A percentile compares a stretch with the other conserved stretches of the same genome.
Conservation (phyloP, 106 monocot species). For the Platanthera zijinensis region DNA sequence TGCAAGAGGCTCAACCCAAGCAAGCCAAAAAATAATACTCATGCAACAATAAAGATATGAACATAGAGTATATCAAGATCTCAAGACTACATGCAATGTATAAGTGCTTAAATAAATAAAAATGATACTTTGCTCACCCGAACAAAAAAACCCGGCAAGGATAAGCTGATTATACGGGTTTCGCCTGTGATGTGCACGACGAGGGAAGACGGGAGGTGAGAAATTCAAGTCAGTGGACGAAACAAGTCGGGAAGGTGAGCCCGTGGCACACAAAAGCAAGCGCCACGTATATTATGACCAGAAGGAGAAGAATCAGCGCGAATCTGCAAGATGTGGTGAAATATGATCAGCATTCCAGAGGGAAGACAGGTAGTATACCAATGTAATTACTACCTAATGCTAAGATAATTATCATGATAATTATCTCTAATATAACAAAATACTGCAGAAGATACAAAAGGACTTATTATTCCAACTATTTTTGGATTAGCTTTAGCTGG, state of each 20-base stretch:
- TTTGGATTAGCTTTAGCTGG: too few relatives aligned
- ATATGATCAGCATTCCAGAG: background rate
- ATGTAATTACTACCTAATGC: too few relatives aligned
- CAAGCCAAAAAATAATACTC: background rate
- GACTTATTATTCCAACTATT: too few relatives aligned
- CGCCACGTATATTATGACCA: slow-evolving; percentile 58
- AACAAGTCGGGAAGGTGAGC: slow-evolving; percentile 44
- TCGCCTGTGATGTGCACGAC: background rate
- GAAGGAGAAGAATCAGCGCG: slow-evolving; percentile 55
- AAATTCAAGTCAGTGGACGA: background rate
- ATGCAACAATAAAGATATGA: background rate
- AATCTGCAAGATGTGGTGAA: slow-evolving; percentile 35
- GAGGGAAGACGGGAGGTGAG: background rate
- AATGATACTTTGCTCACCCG: background rate
- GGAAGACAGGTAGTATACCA: too few relatives aligned
- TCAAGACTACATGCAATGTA: background rate
- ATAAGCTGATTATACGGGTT: background rate
- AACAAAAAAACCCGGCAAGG: background rate
- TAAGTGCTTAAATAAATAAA: background rate
- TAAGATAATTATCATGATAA: too few relatives aligned
- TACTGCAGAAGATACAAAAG: too few relatives aligned
- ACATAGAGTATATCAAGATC: background rate
- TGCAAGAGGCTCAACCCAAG: too few relatives aligned
- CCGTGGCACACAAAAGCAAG: slow-evolving; percentile 83
- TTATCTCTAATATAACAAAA: too few relatives aligned